A percentile compares a stretch with the other conserved stretches of the same genome.
Evolutionary conservation across 2,329 filamentous ascomycete species (phyloP).

Genomic region (Fusarium sp.): DNA sequence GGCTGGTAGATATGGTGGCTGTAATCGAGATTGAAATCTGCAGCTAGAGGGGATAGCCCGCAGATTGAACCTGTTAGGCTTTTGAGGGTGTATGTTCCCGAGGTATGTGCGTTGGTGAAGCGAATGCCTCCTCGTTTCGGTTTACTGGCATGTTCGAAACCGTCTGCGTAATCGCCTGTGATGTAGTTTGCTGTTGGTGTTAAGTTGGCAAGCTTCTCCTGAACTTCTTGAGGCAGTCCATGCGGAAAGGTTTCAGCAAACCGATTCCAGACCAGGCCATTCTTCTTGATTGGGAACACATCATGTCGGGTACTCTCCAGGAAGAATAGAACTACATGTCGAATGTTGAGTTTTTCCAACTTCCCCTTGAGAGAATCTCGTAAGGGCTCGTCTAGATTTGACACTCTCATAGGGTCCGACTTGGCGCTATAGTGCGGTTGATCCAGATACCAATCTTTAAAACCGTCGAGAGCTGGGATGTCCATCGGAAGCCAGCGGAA

Average conservation of each 20-base stretch:
- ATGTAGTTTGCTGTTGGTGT: slow-evolving; percentile 46
- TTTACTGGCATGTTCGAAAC: slow-evolving; percentile 36
- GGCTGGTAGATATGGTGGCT: slow-evolving; percentile 53
- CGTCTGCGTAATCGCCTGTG: slow-evolving; percentile 47
- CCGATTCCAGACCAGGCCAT: slow-evolving; percentile 47
- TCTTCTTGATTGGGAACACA: slow-evolving; percentile 53
- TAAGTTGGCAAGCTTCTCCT: slow-evolving; percentile 37
- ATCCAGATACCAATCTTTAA: slow-evolving; percentile 42
- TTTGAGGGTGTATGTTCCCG: slow-evolving; percentile 54
- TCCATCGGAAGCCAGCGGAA: slow-evolving; percentile 41
- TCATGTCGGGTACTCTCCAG: slow-evolving; percentile 55
- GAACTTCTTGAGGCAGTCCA: slow-evolving; percentile 43
- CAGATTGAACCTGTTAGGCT: slow-evolving; percentile 52
- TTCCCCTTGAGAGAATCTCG: slow-evolving; percentile 35
- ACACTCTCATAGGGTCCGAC: slow-evolving; percentile 50
- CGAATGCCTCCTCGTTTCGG: slow-evolving; percentile 49
- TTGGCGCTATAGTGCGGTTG: slow-evolving; percentile 46
- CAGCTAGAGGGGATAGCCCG: slow-evolving; percentile 50
- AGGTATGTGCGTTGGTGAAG: slow-evolving; percentile 50
- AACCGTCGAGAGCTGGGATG: slow-evolving; percentile 9
- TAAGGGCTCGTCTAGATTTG: slow-evolving; percentile 47
- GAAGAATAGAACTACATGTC: slow-evolving; percentile 53
- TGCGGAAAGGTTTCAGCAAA: slow-evolving; percentile 42
- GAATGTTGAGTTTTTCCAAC: slow-evolving; percentile 46
- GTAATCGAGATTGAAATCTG: slow-evolving; percentile 53